A percentile compares a stretch with the other conserved stretches of the same genome.
These are phyloP conservation scores for Sphagnum tenellum DNA, from an alignment of 225 moss, liverwort and hornwort genomes.

Conservation along the genomic window DNA sequence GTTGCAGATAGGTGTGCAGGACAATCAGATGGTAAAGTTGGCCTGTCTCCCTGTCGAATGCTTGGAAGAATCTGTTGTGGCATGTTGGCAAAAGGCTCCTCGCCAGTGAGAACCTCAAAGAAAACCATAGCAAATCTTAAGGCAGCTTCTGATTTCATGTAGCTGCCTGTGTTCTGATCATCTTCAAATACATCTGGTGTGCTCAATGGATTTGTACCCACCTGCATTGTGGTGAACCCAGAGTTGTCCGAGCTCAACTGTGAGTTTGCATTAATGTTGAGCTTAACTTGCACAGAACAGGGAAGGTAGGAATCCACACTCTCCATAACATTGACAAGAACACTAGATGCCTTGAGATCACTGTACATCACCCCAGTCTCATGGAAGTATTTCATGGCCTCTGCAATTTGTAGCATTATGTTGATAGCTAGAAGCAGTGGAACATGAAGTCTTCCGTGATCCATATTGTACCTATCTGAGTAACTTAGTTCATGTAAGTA, in stretches of 20 bases:
- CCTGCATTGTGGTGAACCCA: too few species aligned
- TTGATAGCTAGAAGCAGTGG: constrained; percentile 26
- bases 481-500: constrained; percentile 11
- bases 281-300: constrained; percentile 18
- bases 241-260: constrained; percentile 5
- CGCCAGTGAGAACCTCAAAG: constrained; percentile 35
- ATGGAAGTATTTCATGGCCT: constrained; percentile 43
- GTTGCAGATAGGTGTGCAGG: constrained; percentile 23
- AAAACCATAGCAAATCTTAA: constrained; percentile 45
- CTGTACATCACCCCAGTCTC: constrained; percentile 27
- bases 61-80: constrained; percentile 20
- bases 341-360: constrained; percentile 22
- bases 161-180: constrained; percentile 9
- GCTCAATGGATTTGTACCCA: constrained; percentile 14
- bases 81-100: constrained; percentile 21
- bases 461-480: constrained; percentile 6
- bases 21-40: constrained; percentile 12
- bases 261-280: constrained; percentile 26
- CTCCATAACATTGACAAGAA: constrained; percentile 25
- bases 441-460: constrained; percentile 8
- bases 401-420: constrained; percentile 28
- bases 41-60: constrained; percentile 34
- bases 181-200: constrained; percentile 19
- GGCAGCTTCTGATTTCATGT: constrained; percentile 32
- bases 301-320: constrained; percentile 3